Evolutionary conservation across 2,329 filamentous ascomycete genomes (phyloP), one percentile per base, ranked within the genome.

Genomic region (Coniochaeta hoffmannii): DNA sequence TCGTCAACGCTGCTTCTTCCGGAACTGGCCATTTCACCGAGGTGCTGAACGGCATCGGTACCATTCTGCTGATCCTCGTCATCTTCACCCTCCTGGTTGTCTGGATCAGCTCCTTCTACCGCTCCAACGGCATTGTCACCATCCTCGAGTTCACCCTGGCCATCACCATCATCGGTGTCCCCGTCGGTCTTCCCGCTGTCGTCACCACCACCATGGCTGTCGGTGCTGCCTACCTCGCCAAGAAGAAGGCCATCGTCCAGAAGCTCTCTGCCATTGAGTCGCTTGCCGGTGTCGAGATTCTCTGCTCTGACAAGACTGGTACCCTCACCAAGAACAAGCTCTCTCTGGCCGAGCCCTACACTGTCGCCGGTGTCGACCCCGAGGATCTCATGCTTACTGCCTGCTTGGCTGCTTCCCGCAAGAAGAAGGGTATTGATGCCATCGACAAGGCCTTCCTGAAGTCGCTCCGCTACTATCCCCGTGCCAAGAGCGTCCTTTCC

Each of bases 371-470:
- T 67, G 88, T 95, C 58, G 88, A 92, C 63, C 82, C 87, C 34
- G 88, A 94, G 72, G 90, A 95, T 66, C 86, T 96, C 60, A 95
- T 96, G 89, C 80, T 95, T 62, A 94, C 90, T 76, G 90, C 90
- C 66, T 95, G 90, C 72, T 76, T 96, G 67, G 90, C 90, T 66
- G 90, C 90, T 60, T 93, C 88, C 63, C 88, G 90, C 77, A 96
- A 94, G 83, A 93, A 92, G 82, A 95, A 95, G 80, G 90, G 90
- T 78, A 92, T 96, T 61, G 90, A 96, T 69, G 89, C 91, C 63
- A 96, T 96, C 64, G 91, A 96, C 81, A 94, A 93, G 80, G 90
- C 90, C 69, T 96, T 96, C 80, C 80, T 96, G 64, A 95, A 94
- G 78, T 82, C 88, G 22, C 84, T 96, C 60, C 83, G 83, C 69